Base-by-base conservation (phyloP, 805 yeast species). In the Brettanomyces custersianus region DNA sequence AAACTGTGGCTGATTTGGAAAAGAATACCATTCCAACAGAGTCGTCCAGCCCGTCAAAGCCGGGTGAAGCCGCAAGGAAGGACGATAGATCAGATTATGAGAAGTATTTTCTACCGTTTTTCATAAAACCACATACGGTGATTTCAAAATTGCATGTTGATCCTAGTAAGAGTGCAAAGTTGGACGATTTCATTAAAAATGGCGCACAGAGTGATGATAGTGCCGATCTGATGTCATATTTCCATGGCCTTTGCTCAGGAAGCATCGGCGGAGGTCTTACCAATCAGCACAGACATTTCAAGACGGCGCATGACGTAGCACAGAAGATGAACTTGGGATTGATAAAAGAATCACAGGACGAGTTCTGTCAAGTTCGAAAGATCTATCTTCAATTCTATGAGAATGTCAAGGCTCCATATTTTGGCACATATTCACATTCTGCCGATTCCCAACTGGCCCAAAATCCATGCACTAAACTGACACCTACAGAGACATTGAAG, bases 371-470 rank as follows among this genome's bases (percentile, higher is more conserved):
- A 17, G 57, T 68, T 28, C 65, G 57, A 34, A 37, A 43, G 36
- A 60, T 52, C 42, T 61, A 48, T 48, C 36, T 60, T 5, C 46
- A 52, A n/a, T 60, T 60, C 34, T 61, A 62, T 37, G 71, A 67
- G 37, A 68, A 67, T 40, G 46, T 54, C 36, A 49, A 62, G 49
- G 46, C 55, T 40, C 52, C 67, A 36, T 59, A 55, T 33, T 40
- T 46, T 24, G 65, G 64, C 3, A 56, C 66, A 1, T 54, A 42
- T 23, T 57, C 62, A 8, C 41, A 40, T 15, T 39, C 47, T 27
- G 15, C 41, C 30, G 34, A 42, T 66, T 5, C 67, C n/a, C 28
- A 38, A 38, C 21, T 47, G 16, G 44, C 45, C 2, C 17, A 38
- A 2, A 48, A 57, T 29, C 56, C 63, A n/a, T 44, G 34, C 18